These are phyloP conservation scores for Aspergillus caelatus DNA, from an alignment of 2,329 filamentous ascomycete genomes.

Conservation along the genomic window DNA sequence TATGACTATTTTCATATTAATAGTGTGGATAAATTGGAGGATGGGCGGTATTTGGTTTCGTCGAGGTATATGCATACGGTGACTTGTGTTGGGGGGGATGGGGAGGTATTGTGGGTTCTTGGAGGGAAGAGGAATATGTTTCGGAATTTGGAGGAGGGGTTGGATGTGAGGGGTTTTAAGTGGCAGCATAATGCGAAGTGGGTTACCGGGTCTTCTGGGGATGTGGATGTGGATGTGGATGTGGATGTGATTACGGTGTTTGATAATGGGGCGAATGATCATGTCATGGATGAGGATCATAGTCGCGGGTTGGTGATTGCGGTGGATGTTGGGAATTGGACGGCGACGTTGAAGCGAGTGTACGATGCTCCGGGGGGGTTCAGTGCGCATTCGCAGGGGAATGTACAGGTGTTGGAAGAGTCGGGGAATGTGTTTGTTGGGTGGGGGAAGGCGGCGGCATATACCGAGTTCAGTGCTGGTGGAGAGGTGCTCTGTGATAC, in stretches of 20 bases:
- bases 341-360: constrained; percentile 22
- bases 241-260: constrained; percentile 27
- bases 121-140: constrained; percentile 36
- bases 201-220: constrained; percentile 3
- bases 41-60: constrained; percentile 5
- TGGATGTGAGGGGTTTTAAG: constrained; percentile 24
- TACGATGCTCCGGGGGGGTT: constrained; percentile 8
- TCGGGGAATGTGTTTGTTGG: constrained; percentile 29
- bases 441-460: constrained; percentile 34
- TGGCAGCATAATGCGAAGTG: constrained; percentile 38
- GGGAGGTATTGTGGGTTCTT: constrained; percentile 30
- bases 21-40: constrained; percentile 53
- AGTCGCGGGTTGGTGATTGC: constrained; percentile 26
- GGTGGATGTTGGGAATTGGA: constrained; percentile 19
- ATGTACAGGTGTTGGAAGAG: constrained; percentile 22
- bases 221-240: no score
- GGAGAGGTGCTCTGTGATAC: constrained; percentile 33
- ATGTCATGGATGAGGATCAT: constrained; percentile 13
- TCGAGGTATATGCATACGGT: constrained; percentile 4
- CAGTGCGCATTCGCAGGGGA: constrained; percentile 26
- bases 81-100: constrained; percentile 20
- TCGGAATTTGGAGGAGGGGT: constrained; percentile 21
- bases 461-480: constrained; percentile 34
- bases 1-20: constrained; percentile 10
- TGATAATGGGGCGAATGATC: constrained; percentile 29